Conservation (phyloP, 129 eudicot genomes). For the Ambrosia trifida region DNA sequence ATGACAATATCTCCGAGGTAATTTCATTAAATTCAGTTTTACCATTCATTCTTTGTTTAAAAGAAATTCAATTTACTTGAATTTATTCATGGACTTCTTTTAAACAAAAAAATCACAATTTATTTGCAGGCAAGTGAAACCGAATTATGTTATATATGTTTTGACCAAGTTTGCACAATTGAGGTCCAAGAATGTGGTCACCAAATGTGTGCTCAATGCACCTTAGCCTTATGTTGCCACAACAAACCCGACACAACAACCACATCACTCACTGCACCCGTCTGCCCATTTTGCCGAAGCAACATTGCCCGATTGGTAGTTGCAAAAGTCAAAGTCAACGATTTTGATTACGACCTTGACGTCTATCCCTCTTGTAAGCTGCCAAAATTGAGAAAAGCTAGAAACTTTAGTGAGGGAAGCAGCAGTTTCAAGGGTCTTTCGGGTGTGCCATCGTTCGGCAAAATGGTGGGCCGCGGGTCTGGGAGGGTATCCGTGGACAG, state of each 20-base stretch:
- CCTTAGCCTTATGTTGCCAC: slow-evolving; percentile 70
- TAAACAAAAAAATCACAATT: neutral
- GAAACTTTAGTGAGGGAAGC: slow-evolving; percentile 57
- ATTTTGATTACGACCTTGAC: slow-evolving; percentile 26
- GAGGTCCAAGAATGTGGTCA: slow-evolving; percentile 74
- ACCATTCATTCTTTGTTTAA: slow-evolving; percentile 13
- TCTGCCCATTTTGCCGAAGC: slow-evolving; percentile 84
- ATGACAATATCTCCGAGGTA: slow-evolving; percentile 58
- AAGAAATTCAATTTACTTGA: too few species aligned
- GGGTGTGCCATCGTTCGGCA: slow-evolving; percentile 58
- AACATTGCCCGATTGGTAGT: slow-evolving; percentile 53
- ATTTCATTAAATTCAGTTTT: neutral
- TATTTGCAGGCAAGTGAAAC: slow-evolving; percentile 49
- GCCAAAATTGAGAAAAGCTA: slow-evolving; percentile 44
- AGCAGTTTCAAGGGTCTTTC: slow-evolving; percentile 69
- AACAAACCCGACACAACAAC: slow-evolving; percentile 52
- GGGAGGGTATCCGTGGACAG: slow-evolving; percentile 56
- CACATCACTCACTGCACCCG: slow-evolving; percentile 42
- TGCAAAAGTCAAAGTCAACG: slow-evolving; percentile 43
- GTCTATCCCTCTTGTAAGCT: slow-evolving; percentile 47
- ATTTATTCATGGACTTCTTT: neutral
- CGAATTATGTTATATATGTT: slow-evolving; percentile 70
- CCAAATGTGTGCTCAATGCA: slow-evolving; percentile 79
- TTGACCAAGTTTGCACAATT: slow-evolving; percentile 65
- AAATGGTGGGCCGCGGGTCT: slow-evolving; percentile 47